Conservation (phyloP, 2,329 filamentous ascomycete species). For the Fusarium concolor region DNA sequence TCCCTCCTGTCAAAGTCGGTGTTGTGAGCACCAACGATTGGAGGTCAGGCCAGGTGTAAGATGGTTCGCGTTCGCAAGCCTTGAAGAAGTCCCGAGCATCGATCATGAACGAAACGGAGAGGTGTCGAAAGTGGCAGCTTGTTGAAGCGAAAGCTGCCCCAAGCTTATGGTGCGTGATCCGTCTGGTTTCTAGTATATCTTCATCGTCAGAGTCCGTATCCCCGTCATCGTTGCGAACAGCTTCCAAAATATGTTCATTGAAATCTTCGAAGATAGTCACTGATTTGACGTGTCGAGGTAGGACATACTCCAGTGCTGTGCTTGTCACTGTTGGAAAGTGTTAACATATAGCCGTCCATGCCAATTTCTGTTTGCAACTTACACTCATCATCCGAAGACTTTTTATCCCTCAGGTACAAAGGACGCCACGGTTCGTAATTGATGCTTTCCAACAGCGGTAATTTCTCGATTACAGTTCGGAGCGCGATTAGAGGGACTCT, state of each 20-base stretch:
- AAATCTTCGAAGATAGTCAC: constrained; percentile 1
- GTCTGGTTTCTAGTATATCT: background rate
- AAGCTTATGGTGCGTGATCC: background rate
- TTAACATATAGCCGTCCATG: background rate
- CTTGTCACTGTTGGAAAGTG: background rate
- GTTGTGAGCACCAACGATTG: background rate
- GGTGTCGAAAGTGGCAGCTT: background rate
- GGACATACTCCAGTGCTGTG: too few relatives aligned
- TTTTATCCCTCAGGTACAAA: background rate
- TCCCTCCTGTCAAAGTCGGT: background rate
- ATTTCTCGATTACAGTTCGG: background rate
- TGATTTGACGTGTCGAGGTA: background rate
- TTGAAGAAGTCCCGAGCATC: background rate
- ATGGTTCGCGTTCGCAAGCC: background rate
- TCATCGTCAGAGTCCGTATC: too few relatives aligned
- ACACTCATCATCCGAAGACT: background rate
- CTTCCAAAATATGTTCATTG: background rate
- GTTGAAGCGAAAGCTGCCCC: background rate
- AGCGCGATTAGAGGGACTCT: background rate
- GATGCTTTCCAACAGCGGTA: background rate
- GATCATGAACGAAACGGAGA: background rate
- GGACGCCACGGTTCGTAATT: background rate
- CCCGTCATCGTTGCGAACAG: background rate
- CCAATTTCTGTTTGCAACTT: background rate
- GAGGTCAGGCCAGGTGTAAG: background rate